Conservation (phyloP, 176 grass and related monocot genomes). For the Pontederia paniculata region DNA sequence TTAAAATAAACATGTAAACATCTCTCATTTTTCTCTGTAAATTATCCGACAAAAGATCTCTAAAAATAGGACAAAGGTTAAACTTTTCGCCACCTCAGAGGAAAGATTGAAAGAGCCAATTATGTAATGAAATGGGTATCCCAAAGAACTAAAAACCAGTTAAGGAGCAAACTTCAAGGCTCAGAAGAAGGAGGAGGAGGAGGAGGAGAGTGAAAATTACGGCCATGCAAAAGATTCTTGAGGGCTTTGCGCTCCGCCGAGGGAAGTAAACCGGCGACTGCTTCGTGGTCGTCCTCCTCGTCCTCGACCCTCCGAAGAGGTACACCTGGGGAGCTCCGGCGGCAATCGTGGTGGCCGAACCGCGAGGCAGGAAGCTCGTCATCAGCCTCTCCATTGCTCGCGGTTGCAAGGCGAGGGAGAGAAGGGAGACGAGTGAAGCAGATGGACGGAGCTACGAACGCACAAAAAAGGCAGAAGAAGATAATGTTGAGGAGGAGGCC, state of each 20-base stretch:
- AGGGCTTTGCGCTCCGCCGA: constrained; percentile 21
- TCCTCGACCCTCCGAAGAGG: constrained; percentile 1
- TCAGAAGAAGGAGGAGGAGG: not conserved
- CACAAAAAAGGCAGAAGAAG: no score
- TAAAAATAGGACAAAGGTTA: not conserved
- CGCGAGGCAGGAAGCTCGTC: constrained; percentile 38
- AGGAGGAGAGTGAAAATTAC: constrained; percentile 20
- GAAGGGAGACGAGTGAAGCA: no score
- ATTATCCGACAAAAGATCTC: not conserved
- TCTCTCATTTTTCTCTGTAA: not conserved
- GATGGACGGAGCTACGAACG: no score
- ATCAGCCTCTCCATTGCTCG: constrained; percentile 51
- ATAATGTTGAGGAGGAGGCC: no score
- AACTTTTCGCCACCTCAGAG: not conserved
- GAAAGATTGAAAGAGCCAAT: not conserved
- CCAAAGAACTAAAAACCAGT: not conserved
- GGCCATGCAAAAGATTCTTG: constrained; percentile 67
- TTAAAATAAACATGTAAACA: not conserved
- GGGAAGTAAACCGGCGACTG: constrained; percentile 10
- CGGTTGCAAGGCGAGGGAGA: not conserved
- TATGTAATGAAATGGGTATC: not conserved
- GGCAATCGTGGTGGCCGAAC: constrained; percentile 10
- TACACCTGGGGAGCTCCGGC: not conserved
- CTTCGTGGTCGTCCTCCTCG: not conserved
- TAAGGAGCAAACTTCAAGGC: no score